These are phyloP conservation scores for Podaxis sp. DNA, from an alignment of 768 basidiomycete genomes.

Conservation along the genomic window DNA sequence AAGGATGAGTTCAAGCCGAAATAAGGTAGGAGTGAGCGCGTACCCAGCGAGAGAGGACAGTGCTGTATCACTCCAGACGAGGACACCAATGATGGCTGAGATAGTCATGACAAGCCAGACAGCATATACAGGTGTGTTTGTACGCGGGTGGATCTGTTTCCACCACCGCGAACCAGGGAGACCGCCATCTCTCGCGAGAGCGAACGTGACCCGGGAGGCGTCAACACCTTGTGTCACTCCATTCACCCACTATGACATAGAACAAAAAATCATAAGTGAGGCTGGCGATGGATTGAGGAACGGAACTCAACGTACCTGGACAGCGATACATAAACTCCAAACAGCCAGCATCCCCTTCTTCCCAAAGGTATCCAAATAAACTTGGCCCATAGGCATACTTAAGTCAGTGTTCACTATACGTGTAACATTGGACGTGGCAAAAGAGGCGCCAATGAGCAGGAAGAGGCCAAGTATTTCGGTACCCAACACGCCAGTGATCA, in stretches of 20 bases:
- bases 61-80: conserved; percentile 31
- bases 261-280: not conserved
- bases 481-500: conserved; percentile 47
- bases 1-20: not conserved
- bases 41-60: conserved; percentile 35
- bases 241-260: conserved; percentile 46
- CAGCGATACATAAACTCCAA: conserved; percentile 58
- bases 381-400: conserved; percentile 59
- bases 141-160: conserved; percentile 30
- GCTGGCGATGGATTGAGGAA: not conserved
- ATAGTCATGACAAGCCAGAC: conserved; percentile 36
- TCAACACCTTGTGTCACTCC: conserved; percentile 66
- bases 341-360: conserved; percentile 59
- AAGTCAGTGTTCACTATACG: conserved; percentile 43
- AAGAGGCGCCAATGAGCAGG: conserved; percentile 52
- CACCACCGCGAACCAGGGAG: conserved; percentile 36
- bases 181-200: conserved; percentile 48
- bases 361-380: conserved; percentile 54
- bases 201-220: conserved; percentile 63
- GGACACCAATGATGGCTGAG: conserved; percentile 28
- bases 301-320: conserved; percentile 8
- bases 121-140: conserved; percentile 35
- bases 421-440: conserved; percentile 48
- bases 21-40: conserved; percentile 51
- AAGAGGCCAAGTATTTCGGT: conserved; percentile 56